Evolutionary conservation across 371 early-diverging fungal genomes (phyloP).

Genomic region (Nematocida sp.): DNA sequence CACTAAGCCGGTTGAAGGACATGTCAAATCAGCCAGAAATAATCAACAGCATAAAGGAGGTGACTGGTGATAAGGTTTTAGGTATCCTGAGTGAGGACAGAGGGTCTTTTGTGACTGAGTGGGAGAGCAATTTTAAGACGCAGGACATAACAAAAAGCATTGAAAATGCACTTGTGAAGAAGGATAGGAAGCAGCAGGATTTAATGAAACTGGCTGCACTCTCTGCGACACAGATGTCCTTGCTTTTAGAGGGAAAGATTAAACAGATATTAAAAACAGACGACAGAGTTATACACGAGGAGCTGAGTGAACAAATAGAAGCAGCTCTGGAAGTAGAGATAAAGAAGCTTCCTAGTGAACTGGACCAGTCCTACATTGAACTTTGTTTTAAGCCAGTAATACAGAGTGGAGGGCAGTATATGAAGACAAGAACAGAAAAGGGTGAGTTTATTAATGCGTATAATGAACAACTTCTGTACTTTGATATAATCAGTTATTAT

Average conservation of each 20-base stretch:
- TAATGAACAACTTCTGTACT: constrained; percentile 52
- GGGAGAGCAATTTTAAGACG: constrained; percentile 23
- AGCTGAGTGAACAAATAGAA: constrained; percentile 77
- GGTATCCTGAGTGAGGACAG: constrained; percentile 59
- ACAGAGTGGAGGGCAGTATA: constrained; percentile 87
- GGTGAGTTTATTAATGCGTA: constrained; percentile 52
- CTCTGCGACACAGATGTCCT: constrained; percentile 8
- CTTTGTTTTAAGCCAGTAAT: constrained; percentile 89
- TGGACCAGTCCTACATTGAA: constrained; percentile 72
- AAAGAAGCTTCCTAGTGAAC: constrained; percentile 75
- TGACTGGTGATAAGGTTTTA: constrained; percentile 35
- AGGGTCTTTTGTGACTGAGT: constrained; percentile 60
- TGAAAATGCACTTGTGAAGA: constrained; percentile 53
- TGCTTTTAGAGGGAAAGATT: constrained; percentile 41
- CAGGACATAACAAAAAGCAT: constrained; percentile 58
- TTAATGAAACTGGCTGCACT: constrained; percentile 7
- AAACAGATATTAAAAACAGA: constrained; percentile 77
- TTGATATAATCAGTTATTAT: constrained; percentile 52
- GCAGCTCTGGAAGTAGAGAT: constrained; percentile 74
- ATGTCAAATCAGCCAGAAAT: constrained; percentile 56
- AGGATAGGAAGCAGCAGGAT: constrained; percentile 56
- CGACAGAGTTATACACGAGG: constrained; percentile 79
- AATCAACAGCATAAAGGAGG: constrained; percentile 28
- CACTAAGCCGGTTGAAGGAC: constrained; percentile 63
- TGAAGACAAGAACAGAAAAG: constrained; percentile 71